Base-by-base conservation (phyloP, 73 alveolate genomes). In the Stentor roeselii region DNA sequence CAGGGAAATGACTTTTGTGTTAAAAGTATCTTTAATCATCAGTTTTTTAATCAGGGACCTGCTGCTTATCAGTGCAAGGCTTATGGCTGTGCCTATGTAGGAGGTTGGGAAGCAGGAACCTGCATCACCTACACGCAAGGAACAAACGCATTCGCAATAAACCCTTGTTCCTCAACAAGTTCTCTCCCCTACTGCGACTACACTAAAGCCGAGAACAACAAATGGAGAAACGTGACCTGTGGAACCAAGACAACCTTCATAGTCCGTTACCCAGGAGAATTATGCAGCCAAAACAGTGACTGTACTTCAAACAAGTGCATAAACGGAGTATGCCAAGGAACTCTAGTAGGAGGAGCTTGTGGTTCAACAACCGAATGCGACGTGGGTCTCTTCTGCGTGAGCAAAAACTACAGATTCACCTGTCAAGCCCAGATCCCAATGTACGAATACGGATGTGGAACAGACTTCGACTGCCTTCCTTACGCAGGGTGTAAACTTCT, bases 351-450 rank as follows among this genome's bases (percentile, higher is more conserved):
- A 67, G 80, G 80, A 67, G 14, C 37, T 15, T 67, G 80, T 34
- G 41, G 15, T 30, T 30, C 50, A 27, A 21, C 15, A 27, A 32
- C 50, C 11, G 50, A 67, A 21, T 67, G 80, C 34, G 34, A 67
- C 34, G 80, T 67, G 14, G 80, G 80, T 14, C 80, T 67, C 34
- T 67, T 0, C 41, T 67, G 80, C 41, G 34, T 50, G 21, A 50
- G 67, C 21, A 6, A 50, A 50, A 50, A 50, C 21, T 50, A 50
- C 21, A 2, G 21, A 11, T 67, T 21, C 41, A 67, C 80, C 21
- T 67, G 80, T 67, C 80, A 67, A 67, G 50, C n/a, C 1, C 80
- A 30, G 14, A n/a, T 67, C 11, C 27, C 50, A 0, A 40, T 32
- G 14, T 14, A 34, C 34, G 80, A 32, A 67, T 21, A 0, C 34